phyloP scores from a whole-genome alignment of 2,329 filamentous ascomycete species.

The Dendryphion nanum region DNA sequence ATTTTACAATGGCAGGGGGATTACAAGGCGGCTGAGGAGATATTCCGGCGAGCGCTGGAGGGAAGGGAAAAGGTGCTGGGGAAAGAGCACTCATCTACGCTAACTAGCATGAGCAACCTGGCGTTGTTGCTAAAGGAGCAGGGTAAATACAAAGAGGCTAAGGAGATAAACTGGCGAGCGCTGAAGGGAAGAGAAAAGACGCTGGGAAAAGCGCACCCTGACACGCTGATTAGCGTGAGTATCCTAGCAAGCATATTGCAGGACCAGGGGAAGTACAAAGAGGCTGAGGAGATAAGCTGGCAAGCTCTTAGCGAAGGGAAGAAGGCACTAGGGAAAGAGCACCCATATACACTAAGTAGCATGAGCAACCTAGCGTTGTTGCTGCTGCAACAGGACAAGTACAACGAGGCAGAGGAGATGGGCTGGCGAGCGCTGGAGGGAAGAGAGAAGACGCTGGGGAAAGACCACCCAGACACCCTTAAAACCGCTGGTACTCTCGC shows the following conservation, averaged over 20 bases:
- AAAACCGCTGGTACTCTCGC: constrained; percentile 2
- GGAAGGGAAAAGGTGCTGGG: constrained; percentile 11
- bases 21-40: constrained; percentile 7
- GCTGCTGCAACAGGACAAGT: constrained; percentile 3
- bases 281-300: no score
- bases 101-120: background rate
- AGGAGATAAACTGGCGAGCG: no score
- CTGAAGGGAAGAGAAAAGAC: no score
- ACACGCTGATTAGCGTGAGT: no score
- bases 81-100: constrained; percentile 1
- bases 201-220: no score
- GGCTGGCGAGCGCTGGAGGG: constrained; percentile 2
- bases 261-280: no score
- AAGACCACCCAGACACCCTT: constrained; percentile 4
- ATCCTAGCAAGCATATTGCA: no score
- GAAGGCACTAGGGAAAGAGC: constrained; percentile 1
- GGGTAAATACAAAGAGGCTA: background rate
- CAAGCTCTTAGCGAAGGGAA: no score
- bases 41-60: constrained; percentile 12
- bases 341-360: constrained; percentile 14
- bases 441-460: constrained; percentile 4
- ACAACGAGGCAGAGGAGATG: constrained; percentile 6
- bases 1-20: constrained; percentile 4
- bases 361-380: background rate
- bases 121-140: background rate